These are phyloP conservation scores for Gossypium thurberi DNA, from an alignment of 345 rosid genomes.

Conservation along the genomic window DNA sequence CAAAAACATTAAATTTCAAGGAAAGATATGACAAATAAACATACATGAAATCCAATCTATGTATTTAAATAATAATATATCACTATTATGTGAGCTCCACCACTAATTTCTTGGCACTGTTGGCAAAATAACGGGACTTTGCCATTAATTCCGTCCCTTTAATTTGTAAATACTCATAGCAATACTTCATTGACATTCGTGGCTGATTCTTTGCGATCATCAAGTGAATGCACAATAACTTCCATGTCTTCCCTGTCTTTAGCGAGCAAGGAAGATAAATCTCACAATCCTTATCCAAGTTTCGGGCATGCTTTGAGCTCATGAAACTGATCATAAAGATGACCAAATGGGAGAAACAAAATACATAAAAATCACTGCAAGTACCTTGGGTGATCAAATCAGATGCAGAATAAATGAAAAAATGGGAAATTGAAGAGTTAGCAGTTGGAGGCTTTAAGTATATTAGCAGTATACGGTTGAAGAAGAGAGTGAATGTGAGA, in stretches of 20 bases:
- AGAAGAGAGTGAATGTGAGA: constrained; percentile 16
- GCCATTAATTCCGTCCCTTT: too few species aligned
- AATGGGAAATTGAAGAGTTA: not conserved
- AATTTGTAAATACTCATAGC: not conserved
- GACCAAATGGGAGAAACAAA: constrained; percentile 46
- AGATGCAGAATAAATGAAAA: constrained; percentile 15
- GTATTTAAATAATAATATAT: too few species aligned
- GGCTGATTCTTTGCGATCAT: not conserved
- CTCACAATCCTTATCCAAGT: constrained; percentile 8
- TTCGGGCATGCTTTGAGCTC: constrained; percentile 24
- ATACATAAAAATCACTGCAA: constrained; percentile 32
- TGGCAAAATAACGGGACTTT: too few species aligned
- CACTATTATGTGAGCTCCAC: too few species aligned
- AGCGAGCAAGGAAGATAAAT: not conserved
- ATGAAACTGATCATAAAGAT: constrained; percentile 27
- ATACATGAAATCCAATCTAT: too few species aligned
- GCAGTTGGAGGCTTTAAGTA: not conserved
- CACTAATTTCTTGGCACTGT: too few species aligned
- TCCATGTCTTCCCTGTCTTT: not conserved
- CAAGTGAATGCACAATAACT: not conserved
- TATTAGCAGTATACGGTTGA: not conserved
- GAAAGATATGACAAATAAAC: too few species aligned
- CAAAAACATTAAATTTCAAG: too few species aligned
- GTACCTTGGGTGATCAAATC: constrained; percentile 34
- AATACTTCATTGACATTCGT: not conserved